Conservation (phyloP, 179 eudicot species). For the Spinacia oleracea region DNA sequence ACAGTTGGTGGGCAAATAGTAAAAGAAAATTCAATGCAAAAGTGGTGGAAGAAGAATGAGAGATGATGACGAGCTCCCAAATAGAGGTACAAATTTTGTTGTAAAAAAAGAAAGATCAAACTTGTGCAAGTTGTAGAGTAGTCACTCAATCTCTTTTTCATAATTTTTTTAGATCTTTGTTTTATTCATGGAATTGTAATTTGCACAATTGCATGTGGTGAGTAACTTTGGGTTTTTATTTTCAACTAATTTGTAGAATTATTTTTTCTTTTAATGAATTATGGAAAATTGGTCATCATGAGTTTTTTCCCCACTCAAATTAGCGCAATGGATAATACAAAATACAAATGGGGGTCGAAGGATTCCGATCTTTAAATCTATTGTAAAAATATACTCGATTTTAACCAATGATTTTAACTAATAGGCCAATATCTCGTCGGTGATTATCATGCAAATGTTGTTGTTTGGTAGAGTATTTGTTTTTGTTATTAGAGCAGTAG, state of each 20-base stretch:
- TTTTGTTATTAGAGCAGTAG: no score
- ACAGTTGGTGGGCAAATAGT: not conserved
- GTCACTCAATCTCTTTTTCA: not conserved
- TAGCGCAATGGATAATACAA: no score
- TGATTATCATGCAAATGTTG: no score
- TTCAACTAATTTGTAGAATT: slow-evolving; percentile 1
- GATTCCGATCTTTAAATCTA: no score
- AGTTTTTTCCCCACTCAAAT: no score
- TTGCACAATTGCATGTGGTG: slow-evolving; percentile 14
- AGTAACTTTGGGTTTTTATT: not conserved
- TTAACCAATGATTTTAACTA: no score
- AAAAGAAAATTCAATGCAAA: no score
- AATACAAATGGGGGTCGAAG: no score
- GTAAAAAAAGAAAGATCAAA: slow-evolving; percentile 14
- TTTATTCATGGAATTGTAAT: not conserved
- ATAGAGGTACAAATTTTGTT: slow-evolving; percentile 36
- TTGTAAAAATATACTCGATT: no score
- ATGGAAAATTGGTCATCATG: slow-evolving; percentile 11
- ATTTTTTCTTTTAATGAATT: not conserved
- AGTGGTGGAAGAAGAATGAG: not conserved
- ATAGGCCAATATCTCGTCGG: no score
- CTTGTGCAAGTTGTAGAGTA: slow-evolving; percentile 21
- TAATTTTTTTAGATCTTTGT: not conserved
- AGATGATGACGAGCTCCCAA: slow-evolving; percentile 14
- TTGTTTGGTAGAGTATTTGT: no score